These are phyloP conservation scores for Boletus subparvulus DNA, from an alignment of 768 basidiomycete genomes.

Conservation along the genomic window DNA sequence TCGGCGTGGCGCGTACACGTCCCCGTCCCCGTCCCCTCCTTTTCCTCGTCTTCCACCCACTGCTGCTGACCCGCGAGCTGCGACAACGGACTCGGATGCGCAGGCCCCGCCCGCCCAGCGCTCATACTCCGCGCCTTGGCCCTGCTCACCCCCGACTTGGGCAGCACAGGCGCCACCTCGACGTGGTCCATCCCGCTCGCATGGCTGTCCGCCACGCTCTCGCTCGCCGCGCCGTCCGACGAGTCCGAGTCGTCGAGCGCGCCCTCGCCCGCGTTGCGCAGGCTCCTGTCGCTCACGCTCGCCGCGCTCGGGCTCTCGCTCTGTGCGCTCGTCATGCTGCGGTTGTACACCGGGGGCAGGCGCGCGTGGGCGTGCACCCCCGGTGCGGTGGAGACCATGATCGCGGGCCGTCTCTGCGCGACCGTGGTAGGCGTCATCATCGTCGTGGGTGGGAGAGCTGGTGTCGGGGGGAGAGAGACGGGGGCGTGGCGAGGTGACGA, in stretches of 20 bases:
- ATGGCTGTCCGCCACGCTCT: constrained; percentile 17
- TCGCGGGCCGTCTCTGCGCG: constrained; percentile 40
- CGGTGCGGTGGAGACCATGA: constrained; percentile 37
- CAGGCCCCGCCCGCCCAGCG: constrained; percentile 24
- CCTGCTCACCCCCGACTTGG: constrained; percentile 33
- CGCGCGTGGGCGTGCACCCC: constrained; percentile 31
- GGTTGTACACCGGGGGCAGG: constrained; percentile 42
- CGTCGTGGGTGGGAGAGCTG: constrained; percentile 28
- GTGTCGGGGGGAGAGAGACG: constrained; percentile 33
- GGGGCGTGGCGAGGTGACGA: constrained; percentile 54
- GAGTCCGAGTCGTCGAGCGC: constrained; percentile 79
- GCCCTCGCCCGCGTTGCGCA: constrained; percentile 72
- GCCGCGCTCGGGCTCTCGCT: constrained; percentile 36
- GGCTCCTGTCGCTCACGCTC: constrained; percentile 45
- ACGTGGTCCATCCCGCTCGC: constrained; percentile 35
- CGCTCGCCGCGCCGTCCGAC: constrained; percentile 33
- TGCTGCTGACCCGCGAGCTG: constrained; percentile 51
- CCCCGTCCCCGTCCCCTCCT: background rate
- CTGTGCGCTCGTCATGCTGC: constrained; percentile 34
- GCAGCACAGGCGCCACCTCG: constrained; percentile 24
- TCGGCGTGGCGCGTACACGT: constrained; percentile 33
- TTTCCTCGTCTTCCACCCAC: constrained; percentile 55
- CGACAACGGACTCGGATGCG: constrained; percentile 68
- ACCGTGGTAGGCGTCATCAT: constrained; percentile 49
- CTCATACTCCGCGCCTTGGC: constrained; percentile 41